Evolutionary conservation across 768 basidiomycete species (phyloP).

Genomic region (Sistotremastrum suecicum): DNA sequence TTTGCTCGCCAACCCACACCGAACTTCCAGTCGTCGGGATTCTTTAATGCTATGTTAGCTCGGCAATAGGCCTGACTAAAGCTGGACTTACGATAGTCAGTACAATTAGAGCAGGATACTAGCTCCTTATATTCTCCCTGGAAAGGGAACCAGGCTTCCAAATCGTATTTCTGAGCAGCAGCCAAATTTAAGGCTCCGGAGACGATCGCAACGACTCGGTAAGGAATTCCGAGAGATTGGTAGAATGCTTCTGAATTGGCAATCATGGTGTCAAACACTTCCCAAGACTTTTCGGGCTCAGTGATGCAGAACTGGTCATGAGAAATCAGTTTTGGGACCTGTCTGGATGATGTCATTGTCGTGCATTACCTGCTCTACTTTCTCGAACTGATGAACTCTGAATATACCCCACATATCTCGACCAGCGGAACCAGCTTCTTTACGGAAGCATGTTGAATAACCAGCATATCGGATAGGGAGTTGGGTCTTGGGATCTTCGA

Average conservation of each 20-base stretch:
- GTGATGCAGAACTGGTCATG: conserved; percentile 78
- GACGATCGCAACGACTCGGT: conserved; percentile 87
- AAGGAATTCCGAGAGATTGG: conserved; percentile 84
- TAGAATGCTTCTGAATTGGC: conserved; percentile 88
- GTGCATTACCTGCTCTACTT: conserved; percentile 56
- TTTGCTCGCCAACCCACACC: conserved; percentile 82
- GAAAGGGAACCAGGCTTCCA: conserved; percentile 99
- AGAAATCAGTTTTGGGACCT: not conserved
- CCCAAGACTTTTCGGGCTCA: conserved; percentile 88
- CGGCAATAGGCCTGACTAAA: not conserved
- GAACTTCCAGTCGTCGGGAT: conserved; percentile 82
- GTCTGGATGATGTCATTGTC: not conserved
- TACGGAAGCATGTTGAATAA: conserved; percentile 94
- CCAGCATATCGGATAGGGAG: conserved; percentile 86
- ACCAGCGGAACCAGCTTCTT: conserved; percentile 95
- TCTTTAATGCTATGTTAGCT: conserved; percentile 33
- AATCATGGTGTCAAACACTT: conserved; percentile 85
- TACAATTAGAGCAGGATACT: conserved; percentile 96
- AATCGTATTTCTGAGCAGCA: conserved; percentile 91
- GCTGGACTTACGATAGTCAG: conserved; percentile 80
- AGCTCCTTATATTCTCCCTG: conserved; percentile 94
- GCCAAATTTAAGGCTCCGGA: conserved; percentile 95
- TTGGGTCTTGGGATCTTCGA: conserved; percentile 81
- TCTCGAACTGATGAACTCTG: conserved; percentile 99
- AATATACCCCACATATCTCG: conserved; percentile 99